Evolutionary conservation across 2,329 filamentous ascomycete genomes (phyloP), one percentile per base, ranked within the genome.

Genomic region (Fusarium euwallaceae): DNA sequence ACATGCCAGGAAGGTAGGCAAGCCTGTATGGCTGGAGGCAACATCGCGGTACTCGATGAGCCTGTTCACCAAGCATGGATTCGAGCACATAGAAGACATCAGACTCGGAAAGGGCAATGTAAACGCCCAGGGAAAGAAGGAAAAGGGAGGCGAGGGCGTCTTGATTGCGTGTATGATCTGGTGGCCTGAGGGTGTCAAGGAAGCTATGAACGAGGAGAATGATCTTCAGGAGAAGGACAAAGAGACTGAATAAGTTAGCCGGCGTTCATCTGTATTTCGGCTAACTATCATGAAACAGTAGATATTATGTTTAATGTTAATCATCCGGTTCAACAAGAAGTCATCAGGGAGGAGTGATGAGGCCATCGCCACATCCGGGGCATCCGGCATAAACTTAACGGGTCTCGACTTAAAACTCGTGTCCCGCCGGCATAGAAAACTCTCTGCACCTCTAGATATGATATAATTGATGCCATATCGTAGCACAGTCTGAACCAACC

Each of bases 81-180:
- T 70, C 37, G 53, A 70, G 58, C 60, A 61, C 3, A 51, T 72
- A 22, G 70, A 65, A 8, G 70, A 72, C 37, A 59, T 72, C 34
- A 64, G 41, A 9, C 14, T 72, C 11, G 70, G 70, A 6, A 64
- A 70, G 43, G 67, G 64, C 9, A 53, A 43, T 11, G 70, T 72
- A 1, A 39, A 70, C 7, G 45, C 27, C 7, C 20, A 70, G 39
- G 70, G 67, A 10, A 39, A 58, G 55, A 70, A 27, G 55, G 58
- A 72, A 29, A n/a, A 20, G 4, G 63, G 67, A 3, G 70, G 70
- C 14, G 67, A 70, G 14, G 67, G 70, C 4, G 56, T 72, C 8
- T 61, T 62, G 32, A 53, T 70, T 20, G 60, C 43, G 10, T 62
- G 59, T 16, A 72, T 72, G 70, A 70, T 72, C 34, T 72, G 70